These are phyloP conservation scores for Alloascoidea hylecoeti DNA, from an alignment of 805 yeast genomes.

Conservation along the genomic window DNA sequence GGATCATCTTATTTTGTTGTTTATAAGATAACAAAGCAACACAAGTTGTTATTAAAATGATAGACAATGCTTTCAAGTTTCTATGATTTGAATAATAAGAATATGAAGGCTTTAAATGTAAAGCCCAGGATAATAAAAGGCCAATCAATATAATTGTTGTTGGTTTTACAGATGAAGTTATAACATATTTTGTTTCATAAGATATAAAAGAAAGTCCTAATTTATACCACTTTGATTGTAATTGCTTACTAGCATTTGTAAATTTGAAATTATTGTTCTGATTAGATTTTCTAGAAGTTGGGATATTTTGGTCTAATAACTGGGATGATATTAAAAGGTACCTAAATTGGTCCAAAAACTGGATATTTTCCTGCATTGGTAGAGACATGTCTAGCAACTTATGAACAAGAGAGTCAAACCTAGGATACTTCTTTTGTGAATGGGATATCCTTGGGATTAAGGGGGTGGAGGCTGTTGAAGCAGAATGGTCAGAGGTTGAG, in stretches of 20 bases:
- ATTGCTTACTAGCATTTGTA: not conserved
- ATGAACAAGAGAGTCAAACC: too few species aligned
- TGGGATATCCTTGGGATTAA: too few species aligned
- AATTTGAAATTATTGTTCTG: not conserved
- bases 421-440: too few species aligned
- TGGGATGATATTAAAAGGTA: not conserved
- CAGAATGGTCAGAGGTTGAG: too few species aligned
- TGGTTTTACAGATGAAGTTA: not conserved
- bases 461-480: too few species aligned
- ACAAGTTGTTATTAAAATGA: not conserved
- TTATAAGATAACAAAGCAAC: not conserved
- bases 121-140: not conserved
- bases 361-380: not conserved
- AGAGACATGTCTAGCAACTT: too few species aligned
- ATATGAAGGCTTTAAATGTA: not conserved
- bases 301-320: not conserved
- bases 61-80: not conserved
- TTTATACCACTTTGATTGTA: not conserved
- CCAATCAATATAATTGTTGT: not conserved
- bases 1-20: not conserved
- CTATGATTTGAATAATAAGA: not conserved
- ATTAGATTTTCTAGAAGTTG: not conserved
- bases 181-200: not conserved
- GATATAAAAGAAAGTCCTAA: not conserved
- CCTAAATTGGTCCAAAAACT: not conserved